Conservation (phyloP, 2,329 filamentous ascomycete genomes). For the Ophiostoma pallidulum region DNA sequence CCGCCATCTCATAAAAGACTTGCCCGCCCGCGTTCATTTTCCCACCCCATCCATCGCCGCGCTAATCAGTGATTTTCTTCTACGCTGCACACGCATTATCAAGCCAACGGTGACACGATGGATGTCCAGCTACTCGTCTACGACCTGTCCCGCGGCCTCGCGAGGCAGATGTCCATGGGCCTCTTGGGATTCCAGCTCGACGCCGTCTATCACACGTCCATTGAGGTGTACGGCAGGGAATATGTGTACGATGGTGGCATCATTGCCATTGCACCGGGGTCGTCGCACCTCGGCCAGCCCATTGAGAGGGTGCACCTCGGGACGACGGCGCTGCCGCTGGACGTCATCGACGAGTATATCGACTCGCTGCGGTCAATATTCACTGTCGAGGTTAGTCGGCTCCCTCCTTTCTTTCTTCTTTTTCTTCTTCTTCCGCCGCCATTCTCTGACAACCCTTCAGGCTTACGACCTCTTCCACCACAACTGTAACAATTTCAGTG, state of each 20-base stretch:
- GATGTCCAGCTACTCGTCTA: constrained; percentile 71
- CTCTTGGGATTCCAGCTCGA: constrained; percentile 59
- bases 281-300: constrained; percentile 77
- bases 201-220: constrained; percentile 89
- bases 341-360: constrained; percentile 78
- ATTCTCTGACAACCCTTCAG: constrained; percentile 36
- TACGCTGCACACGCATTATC: no score
- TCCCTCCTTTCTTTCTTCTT: no score
- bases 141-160: constrained; percentile 59
- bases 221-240: constrained; percentile 75
- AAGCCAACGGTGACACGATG: constrained; percentile 38
- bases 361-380: constrained; percentile 76
- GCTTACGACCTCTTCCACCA: constrained; percentile 84
- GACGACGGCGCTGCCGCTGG: constrained; percentile 65
- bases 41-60: no score
- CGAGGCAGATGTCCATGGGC: constrained; percentile 44
- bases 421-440: no score
- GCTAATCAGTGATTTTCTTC: no score
- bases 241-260: constrained; percentile 87
- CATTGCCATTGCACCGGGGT: constrained; percentile 68
- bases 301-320: constrained; percentile 70
- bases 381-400: constrained; percentile 65
- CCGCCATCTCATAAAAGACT: no score
- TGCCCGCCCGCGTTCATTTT: no score
- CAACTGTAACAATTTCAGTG: constrained; percentile 97